phyloP scores from a whole-genome alignment of 2,329 filamentous ascomycete species.

The Xylogone sp. region DNA sequence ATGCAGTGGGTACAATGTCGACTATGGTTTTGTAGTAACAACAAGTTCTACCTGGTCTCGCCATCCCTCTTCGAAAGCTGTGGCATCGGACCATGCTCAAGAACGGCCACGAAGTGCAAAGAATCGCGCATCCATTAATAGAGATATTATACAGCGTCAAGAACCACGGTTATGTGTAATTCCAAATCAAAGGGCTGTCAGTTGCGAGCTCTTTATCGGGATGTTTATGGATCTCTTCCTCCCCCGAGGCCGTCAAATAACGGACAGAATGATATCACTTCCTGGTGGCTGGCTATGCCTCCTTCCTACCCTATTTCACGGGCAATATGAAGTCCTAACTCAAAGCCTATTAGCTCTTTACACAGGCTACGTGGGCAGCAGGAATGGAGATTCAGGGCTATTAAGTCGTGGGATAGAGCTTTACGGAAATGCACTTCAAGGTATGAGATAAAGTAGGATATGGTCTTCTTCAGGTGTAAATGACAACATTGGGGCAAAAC shows the following conservation, averaged over 20 bases:
- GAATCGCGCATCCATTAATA: background rate
- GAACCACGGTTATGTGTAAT: background rate
- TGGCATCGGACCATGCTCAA: background rate
- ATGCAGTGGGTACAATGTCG: background rate
- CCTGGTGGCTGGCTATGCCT: background rate
- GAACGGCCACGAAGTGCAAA: background rate
- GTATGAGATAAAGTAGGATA: background rate
- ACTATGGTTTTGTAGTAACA: background rate
- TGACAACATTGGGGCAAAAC: background rate
- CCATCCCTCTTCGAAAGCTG: background rate
- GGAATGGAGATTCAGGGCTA: background rate
- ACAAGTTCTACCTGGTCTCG: background rate
- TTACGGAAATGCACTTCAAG: background rate
- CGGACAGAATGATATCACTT: background rate
- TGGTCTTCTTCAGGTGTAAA: background rate
- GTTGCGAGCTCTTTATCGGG: background rate
- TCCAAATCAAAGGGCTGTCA: background rate
- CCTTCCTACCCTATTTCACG: background rate
- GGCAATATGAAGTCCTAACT: background rate
- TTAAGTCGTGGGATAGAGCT: background rate
- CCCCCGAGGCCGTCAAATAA: background rate
- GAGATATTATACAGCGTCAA: background rate
- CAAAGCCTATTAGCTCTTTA: background rate
- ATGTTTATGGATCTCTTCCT: background rate
- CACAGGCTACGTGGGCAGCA: background rate